These are phyloP conservation scores for Neocucurbitaria cava DNA, from an alignment of 2,329 filamentous ascomycete genomes.

Conservation along the genomic window DNA sequence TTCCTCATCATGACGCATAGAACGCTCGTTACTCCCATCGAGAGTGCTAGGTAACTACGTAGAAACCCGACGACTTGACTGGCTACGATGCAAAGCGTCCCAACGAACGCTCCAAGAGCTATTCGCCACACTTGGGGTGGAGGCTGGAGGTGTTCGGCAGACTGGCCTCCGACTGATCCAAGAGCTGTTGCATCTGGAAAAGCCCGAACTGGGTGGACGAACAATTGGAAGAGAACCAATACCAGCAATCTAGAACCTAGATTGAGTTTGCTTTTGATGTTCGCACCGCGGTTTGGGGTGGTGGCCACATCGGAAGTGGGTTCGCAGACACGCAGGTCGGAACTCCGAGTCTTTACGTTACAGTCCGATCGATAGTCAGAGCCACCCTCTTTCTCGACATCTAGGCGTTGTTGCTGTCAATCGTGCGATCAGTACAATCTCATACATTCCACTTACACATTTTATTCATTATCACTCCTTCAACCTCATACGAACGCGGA, in stretches of 20 bases:
- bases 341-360: too few relatives aligned
- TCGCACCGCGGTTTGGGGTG: too few relatives aligned
- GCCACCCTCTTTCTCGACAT: not conserved
- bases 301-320: too few relatives aligned
- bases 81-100: not conserved
- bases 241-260: not conserved
- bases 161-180: not conserved
- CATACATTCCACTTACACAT: not conserved
- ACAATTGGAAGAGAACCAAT: not conserved
- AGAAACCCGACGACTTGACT: not conserved
- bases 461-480: not conserved
- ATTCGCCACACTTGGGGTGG: not conserved
- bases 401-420: not conserved
- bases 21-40: conserved; percentile 28
- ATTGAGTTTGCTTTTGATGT: not conserved
- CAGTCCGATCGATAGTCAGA: too few relatives aligned
- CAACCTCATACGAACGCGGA: not conserved
- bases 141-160: not conserved
- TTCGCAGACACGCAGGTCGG: too few relatives aligned
- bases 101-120: not conserved
- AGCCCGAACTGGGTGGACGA: not conserved
- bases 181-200: not conserved
- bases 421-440: not conserved
- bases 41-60: too few relatives aligned
- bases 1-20: conserved; percentile 31